Evolutionary conservation across 2,329 filamentous ascomycete species (phyloP).

Genomic region (Fusarium fracticaudum): DNA sequence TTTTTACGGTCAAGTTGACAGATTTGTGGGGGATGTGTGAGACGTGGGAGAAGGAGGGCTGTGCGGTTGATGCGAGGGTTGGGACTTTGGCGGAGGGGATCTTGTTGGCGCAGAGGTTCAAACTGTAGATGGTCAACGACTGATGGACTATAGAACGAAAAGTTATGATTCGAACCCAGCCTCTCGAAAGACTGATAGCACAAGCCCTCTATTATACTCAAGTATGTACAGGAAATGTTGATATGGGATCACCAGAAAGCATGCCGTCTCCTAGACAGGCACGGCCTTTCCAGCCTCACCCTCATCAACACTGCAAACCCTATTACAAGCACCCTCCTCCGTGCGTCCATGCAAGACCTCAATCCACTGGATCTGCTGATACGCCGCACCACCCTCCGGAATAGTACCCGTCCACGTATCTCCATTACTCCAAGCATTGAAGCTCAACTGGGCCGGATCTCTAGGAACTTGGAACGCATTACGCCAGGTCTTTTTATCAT

Average conservation of each 20-base stretch:
- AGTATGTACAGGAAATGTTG: constrained; percentile 2
- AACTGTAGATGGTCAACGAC: constrained; percentile 45
- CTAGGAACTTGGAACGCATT: constrained; percentile 65
- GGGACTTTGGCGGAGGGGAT: constrained; percentile 83
- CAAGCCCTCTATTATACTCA: neutral
- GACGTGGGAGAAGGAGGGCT: constrained; percentile 74
- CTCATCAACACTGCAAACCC: constrained; percentile 39
- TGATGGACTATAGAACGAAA: neutral
- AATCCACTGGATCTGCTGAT: constrained; percentile 68
- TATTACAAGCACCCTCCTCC: constrained; percentile 23
- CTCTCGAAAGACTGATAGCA: no score
- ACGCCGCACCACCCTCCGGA: constrained; percentile 57
- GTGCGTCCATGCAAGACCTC: constrained; percentile 63
- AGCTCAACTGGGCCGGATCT: constrained; percentile 59
- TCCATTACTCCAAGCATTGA: constrained; percentile 70
- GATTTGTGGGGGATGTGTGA: constrained; percentile 74
- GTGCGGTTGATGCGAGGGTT: constrained; percentile 81
- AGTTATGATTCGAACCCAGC: neutral
- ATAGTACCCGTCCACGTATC: constrained; percentile 67
- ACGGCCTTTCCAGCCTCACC: constrained; percentile 53
- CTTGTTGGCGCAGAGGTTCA: constrained; percentile 71
- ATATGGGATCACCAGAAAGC: neutral
- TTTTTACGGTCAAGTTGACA: constrained; percentile 73
- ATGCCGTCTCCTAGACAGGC: constrained; percentile 14
- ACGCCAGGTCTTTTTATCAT: constrained; percentile 57